Conservation (phyloP, 2,329 filamentous ascomycete species). For the Fusarium staphyleae region DNA sequence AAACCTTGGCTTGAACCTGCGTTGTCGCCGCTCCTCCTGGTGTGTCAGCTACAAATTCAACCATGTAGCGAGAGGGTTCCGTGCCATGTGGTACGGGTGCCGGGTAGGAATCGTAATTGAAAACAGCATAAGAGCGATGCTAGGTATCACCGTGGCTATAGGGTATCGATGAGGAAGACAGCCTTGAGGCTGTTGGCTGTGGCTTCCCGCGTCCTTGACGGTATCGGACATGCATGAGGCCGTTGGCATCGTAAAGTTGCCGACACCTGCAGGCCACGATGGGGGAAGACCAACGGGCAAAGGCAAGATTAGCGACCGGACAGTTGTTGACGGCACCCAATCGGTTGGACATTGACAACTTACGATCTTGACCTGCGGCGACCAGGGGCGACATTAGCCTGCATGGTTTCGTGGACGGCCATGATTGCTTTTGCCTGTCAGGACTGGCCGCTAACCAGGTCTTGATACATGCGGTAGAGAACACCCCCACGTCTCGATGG, state of each 20-base stretch:
- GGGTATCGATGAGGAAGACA: neutral
- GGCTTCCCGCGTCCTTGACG: slow-evolving; percentile 1
- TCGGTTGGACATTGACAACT: slow-evolving; percentile 37
- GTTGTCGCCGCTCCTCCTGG: slow-evolving; percentile 30
- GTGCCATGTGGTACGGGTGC: neutral
- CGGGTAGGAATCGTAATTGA: neutral
- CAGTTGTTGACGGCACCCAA: slow-evolving; percentile 35
- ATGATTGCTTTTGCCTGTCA: slow-evolving; percentile 37
- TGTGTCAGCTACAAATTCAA: slow-evolving; percentile 27
- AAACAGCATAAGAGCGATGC: neutral
- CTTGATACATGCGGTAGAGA: slow-evolving; percentile 34
- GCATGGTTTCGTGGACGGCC: slow-evolving; percentile 23
- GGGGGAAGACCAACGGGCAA: slow-evolving; percentile 27
- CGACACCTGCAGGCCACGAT: slow-evolving; percentile 36
- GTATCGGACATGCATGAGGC: slow-evolving; percentile 23
- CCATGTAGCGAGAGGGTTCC: neutral
- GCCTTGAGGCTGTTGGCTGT: neutral
- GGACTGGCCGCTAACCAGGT: slow-evolving; percentile 25
- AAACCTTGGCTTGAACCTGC: neutral
- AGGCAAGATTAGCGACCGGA: slow-evolving; percentile 40
- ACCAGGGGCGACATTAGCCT: slow-evolving; percentile 32
- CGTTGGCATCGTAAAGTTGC: slow-evolving; percentile 26
- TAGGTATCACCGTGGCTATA: neutral
- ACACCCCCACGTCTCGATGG: slow-evolving; percentile 24
- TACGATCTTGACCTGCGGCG: slow-evolving; percentile 31